Conservation (phyloP, 306 rosid genomes). For the Lathyrus tuberosus region DNA sequence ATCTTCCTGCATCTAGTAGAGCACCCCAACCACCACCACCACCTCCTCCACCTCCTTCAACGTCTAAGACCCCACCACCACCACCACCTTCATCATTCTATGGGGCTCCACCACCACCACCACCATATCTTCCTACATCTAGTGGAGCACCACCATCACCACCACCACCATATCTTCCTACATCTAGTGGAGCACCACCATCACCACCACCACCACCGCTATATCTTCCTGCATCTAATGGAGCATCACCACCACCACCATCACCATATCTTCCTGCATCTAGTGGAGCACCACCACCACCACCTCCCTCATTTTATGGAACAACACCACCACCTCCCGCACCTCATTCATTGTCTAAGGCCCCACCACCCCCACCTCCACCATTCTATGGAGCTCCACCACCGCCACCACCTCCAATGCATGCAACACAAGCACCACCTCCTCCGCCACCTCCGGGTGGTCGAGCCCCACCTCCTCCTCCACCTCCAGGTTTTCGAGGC, state of each 20-base stretch:
- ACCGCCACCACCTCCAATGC: constrained; percentile 41
- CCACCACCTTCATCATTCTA: no score
- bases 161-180: constrained; percentile 30
- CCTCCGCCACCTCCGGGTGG: constrained; percentile 37
- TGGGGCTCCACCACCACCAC: constrained; percentile 41
- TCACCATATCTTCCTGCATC: constrained; percentile 28
- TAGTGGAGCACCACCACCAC: constrained; percentile 35
- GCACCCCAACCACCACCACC: constrained; percentile 44
- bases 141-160: constrained; percentile 35
- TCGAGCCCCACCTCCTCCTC: constrained; percentile 43
- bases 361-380: constrained; percentile 33
- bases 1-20: constrained; percentile 3
- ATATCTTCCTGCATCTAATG: background rate
- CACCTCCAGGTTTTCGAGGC: background rate
- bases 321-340: background rate
- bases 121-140: constrained; percentile 5
- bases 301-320: background rate
- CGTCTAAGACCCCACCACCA: constrained; percentile 18
- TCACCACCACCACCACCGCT: constrained; percentile 31
- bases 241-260: constrained; percentile 30
- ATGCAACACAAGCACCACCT: constrained; percentile 38
- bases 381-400: background rate
- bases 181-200: background rate
- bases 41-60: no score
- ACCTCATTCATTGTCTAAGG: background rate